Base-by-base conservation (phyloP, 1,139 yeast genomes). In the Debaryomyces coudertii region DNA sequence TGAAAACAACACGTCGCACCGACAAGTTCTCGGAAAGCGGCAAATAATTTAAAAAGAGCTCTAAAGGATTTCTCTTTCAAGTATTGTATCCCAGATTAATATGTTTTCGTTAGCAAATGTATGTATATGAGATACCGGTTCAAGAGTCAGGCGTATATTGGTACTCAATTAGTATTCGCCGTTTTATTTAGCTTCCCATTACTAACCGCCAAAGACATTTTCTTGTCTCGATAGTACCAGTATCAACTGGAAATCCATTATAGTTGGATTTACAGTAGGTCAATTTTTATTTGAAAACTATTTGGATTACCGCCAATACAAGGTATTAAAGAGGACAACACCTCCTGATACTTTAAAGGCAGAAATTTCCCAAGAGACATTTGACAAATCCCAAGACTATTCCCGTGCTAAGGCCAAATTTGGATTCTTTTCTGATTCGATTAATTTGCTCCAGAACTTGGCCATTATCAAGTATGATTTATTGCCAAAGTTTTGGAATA, bases 321-420 rank as follows among this genome's bases (percentile, higher is more conserved):
- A 76, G 55, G 87, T 85, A 3, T 76, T 90, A 52, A 68, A 72
- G 45, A 62, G 67, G 42, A 73, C 76, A 36, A 72, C 78, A 15
- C 79, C 83, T 20, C 97, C 97, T 15, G 68, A 71, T 5, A 79
- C 85, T 7, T 71, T 92, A 50, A 77, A 80, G 52, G 81, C 78
- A 28, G 87, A 83, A 58, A 80, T 87, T 47, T 81, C 85, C 43
- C 76, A 80, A 40, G 87, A 87, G 49, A 88, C 93, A 2, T 89
- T 88, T 56, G 76, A 76, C 44, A 87, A 90, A 62, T 82, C 96
- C 2, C 92, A 88, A 61, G 80, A 77, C 29, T 93, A 93, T 62
- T 82, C 95, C 4, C 71, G 87, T 36, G 88, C 96, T n/a, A 92
- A 90, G 64, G 79, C 90, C 44, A 73, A 76, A 57, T 90, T 90